Base-by-base conservation (phyloP, 805 yeast species). In the Cyberlindnera veronae region DNA sequence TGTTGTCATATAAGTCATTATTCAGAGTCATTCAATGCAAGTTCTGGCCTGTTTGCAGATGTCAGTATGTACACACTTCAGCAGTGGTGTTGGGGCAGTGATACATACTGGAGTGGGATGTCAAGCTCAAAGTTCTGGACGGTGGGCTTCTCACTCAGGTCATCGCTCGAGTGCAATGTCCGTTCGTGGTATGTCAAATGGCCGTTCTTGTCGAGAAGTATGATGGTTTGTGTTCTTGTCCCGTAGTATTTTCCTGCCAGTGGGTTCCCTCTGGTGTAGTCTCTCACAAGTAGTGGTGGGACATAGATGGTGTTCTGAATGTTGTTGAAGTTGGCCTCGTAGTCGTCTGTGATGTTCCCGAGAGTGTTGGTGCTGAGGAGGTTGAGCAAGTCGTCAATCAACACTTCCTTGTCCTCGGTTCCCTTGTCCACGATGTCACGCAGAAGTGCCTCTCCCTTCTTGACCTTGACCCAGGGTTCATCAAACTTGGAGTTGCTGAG, bases 141-240 rank as follows among this genome's bases (percentile, higher is more conserved):
- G 16, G 50, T 43, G 16, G 59, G 62, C 3, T 55, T 49, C 29
- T 59, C 55, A 6, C 38, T 30, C 7, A 61, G 38, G 30, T 59
- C 55, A 51, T 76, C 80, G 11, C 68, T 54, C n/a, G 69, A 62
- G 50, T 81, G 83, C 15, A 84, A 50, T 41, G 76, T 75, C 34
- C 69, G 66, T 56, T 89, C 96, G 12, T 74, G 64, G 58, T 84
- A 85, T 35, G 73, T 72, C 16, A 84, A 62, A 27, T 63, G 41
- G 52, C 85, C 69, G 29, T 54, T 42, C 28, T 68, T 71, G 53
- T 76, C 77, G 9, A 84, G 69, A 17, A 86, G 51, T 4, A 88
- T 69, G 2, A 88, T 74, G 0, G 95, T 87, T 58, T 89, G 96
- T 0, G 96, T 85, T 39, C 96, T 65, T 0, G 97, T 89, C 1